A percentile compares a stretch with the other conserved stretches of the same genome.
These are phyloP conservation scores for Hymenoscyphus repandus DNA, from an alignment of 2,329 filamentous ascomycete genomes.

Conservation along the genomic window DNA sequence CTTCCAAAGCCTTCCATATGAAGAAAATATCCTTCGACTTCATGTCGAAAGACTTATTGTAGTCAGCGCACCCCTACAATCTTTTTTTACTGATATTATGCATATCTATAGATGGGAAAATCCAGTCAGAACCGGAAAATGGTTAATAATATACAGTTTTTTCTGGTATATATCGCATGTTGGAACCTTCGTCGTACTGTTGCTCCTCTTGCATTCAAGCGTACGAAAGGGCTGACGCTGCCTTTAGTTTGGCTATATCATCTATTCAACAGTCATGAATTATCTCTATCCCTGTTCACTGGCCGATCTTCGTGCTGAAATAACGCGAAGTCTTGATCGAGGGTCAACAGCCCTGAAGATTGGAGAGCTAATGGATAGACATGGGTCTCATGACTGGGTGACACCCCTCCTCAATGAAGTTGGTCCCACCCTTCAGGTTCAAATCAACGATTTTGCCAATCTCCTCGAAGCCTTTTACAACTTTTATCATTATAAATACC, in stretches of 20 bases:
- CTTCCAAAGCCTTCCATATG: conserved; percentile 21
- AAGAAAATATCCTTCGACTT: conserved; percentile 27
- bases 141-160: conserved; percentile 20
- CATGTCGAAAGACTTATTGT: conserved; percentile 34
- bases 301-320: conserved; percentile 17
- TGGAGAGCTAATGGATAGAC: conserved; percentile 34
- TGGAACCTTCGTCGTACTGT: conserved; percentile 22
- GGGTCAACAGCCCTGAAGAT: conserved; percentile 28
- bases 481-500: conserved; percentile 35
- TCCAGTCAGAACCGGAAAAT: conserved; percentile 29
- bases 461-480: conserved; percentile 33
- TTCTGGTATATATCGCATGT: conserved; percentile 21
- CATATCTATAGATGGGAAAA: conserved; percentile 35
- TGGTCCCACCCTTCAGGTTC: conserved; percentile 33
- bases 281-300: conserved; percentile 16
- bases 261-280: conserved; percentile 18
- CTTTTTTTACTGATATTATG: conserved; percentile 31
- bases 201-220: conserved; percentile 8
- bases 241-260: conserved; percentile 16
- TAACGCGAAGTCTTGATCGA: conserved; percentile 31
- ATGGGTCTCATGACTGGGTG: conserved; percentile 34
- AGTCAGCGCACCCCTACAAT: conserved; percentile 34
- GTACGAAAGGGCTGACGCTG: conserved; percentile 8
- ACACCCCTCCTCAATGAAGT: conserved; percentile 16
- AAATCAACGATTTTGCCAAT: conserved; percentile 33